Evolutionary conservation across 2,329 filamentous ascomycete species (phyloP), one percentile per base, ranked within the genome.

Genomic region (Aspergillus phoenicis): DNA sequence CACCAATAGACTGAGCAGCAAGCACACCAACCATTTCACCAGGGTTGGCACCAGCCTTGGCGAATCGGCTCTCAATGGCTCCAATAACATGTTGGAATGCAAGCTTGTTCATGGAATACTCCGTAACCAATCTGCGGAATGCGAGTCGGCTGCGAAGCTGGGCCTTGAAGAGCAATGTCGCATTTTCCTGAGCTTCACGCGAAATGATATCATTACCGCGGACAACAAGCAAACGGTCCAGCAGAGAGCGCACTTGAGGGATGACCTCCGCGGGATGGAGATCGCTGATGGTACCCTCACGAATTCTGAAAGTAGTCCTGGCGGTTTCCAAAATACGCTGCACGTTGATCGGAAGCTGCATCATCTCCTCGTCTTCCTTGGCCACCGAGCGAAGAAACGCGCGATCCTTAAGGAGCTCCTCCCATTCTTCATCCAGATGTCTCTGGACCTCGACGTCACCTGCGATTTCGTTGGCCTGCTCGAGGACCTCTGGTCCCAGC

Each of bases 21-120:
- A 99, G 82, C 22, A 99, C 95, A 81, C 95, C 95, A 59, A 99
- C 95, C 95, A 99, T 99, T 76, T 99, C 96, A 74, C 96, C 95
- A 52, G 95, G 94, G 70, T 88, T 91, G 63, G 97, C 93, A 69
- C 91, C 87, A 51, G 94, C 87, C 70, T 90, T 89, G 38, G 91
- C 87, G 85, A 96, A 99, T 63, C 93, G 87, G 73, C 87, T 93
- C 79, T 96, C 91, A 43, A 99, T 83, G 69, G 97, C 93, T 66
- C 95, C 95, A 41, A 99, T 78, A 51, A 99, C 87, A 73, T 97
- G 93, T 64, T 95, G 90, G 72, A 99, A 94, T 1, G 95, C 94
- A 64, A 97, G 85, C 77, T 92, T 95, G 80, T 91, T 96, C 67
- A 99, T 80, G 11, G 89, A 89, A 73, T 97, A 89, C 68, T 93